phyloP scores from a whole-genome alignment of 176 grass and related monocot genomes.

The Pontederia crassipes region DNA sequence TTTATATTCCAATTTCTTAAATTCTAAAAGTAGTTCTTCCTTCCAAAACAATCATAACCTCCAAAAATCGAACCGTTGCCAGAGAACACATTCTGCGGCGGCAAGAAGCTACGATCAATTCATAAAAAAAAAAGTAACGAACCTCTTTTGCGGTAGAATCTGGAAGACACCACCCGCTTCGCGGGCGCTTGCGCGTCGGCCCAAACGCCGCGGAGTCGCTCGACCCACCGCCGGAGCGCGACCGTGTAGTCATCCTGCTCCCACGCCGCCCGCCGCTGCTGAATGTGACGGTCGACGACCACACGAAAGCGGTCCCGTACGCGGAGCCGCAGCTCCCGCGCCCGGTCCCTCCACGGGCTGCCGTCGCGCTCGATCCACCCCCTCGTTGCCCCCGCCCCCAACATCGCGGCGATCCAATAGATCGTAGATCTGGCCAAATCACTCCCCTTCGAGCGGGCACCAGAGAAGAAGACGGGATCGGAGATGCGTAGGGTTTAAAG shows the following conservation, averaged over 20 bases:
- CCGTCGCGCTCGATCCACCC: conserved; percentile 47
- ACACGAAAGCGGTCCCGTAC: conserved; percentile 84
- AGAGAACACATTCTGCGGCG: too few species aligned
- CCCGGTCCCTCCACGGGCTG: conserved; percentile 55
- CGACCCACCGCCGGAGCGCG: conserved; percentile 45
- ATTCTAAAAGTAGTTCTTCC: not conserved
- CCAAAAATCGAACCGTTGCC: not conserved
- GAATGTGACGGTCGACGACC: conserved; percentile 49
- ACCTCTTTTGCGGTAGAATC: conserved; percentile 80
- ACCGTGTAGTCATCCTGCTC: conserved; percentile 27
- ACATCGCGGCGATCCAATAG: not conserved
- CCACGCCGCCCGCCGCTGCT: conserved; percentile 22
- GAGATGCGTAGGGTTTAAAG: too few species aligned
- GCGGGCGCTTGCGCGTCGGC: conserved; percentile 2
- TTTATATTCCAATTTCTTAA: not conserved
- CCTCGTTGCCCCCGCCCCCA: conserved; percentile 9
- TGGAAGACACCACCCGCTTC: conserved; percentile 18
- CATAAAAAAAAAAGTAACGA: not conserved
- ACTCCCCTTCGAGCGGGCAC: too few species aligned
- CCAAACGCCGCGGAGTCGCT: conserved; percentile 34
- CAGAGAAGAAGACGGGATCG: too few species aligned
- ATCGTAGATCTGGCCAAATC: too few species aligned
- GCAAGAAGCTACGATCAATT: not conserved
- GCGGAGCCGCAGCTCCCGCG: conserved; percentile 40
- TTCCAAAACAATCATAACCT: not conserved